These are phyloP conservation scores for Ilex aquifolium DNA, from an alignment of 257 asterid species.

Conservation along the genomic window DNA sequence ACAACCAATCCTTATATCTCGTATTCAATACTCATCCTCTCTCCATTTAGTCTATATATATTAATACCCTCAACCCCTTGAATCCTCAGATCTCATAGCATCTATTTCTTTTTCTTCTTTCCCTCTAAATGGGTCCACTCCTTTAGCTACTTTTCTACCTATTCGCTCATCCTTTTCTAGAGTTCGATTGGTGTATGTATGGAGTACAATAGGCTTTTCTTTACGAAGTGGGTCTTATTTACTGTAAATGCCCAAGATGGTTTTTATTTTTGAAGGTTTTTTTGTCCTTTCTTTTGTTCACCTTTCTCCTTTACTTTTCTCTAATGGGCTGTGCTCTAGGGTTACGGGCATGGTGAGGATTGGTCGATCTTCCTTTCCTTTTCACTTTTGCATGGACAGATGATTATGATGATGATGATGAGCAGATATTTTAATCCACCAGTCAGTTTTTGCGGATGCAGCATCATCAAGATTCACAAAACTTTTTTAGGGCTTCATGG, in stretches of 20 bases:
- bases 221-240: no score
- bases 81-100: background rate
- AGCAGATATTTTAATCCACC: background rate
- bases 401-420: background rate
- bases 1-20: constrained; percentile 14
- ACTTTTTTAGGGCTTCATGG: constrained; percentile 6
- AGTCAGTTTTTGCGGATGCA: constrained; percentile 30
- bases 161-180: no score
- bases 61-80: background rate
- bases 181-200: no score
- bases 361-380: background rate
- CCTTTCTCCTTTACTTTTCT: no score
- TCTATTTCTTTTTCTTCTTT: background rate
- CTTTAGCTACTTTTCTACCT: no score
- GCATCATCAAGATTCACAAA: constrained; percentile 40
- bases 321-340: no score
- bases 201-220: no score
- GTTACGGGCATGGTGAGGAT: no score
- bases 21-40: constrained; percentile 6
- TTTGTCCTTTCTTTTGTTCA: no score
- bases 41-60: constrained; percentile 12
- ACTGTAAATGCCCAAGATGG: no score
- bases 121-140: background rate
- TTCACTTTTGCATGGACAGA: background rate
- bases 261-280: no score